Evolutionary conservation across 1,284 basidiomycete genomes (phyloP).

Genomic region (Puccinia brachypodii): DNA sequence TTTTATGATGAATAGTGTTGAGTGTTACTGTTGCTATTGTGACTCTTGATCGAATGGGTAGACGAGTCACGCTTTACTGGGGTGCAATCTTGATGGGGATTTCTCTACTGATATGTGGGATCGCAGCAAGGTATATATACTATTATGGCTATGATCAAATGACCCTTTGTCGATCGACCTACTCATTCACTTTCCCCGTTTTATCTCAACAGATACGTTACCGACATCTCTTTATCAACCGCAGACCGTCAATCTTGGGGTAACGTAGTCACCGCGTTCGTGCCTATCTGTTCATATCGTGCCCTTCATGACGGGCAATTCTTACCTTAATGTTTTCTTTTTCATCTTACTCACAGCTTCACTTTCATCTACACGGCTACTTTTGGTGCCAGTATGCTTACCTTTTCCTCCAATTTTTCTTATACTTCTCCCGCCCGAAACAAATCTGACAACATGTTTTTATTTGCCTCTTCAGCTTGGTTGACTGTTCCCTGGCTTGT

Average conservation of each 20-base stretch:
- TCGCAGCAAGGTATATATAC: slow-evolving; percentile 30
- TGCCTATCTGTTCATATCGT: neutral
- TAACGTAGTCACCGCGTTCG: slow-evolving; percentile 35
- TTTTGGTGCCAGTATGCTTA: slow-evolving; percentile 39
- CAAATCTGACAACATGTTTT: neutral
- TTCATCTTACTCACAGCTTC: neutral
- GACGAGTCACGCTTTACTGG: slow-evolving; percentile 50
- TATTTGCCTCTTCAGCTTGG: slow-evolving; percentile 29
- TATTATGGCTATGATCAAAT: neutral
- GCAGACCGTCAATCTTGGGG: slow-evolving; percentile 25
- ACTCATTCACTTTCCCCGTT: neutral
- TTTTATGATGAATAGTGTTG: slow-evolving; percentile 34
- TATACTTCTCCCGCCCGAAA: too few species aligned
- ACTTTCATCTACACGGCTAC: slow-evolving; percentile 48
- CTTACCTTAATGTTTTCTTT: neutral
- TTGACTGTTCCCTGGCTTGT: slow-evolving; percentile 48
- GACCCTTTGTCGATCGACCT: neutral
- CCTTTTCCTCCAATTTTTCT: neutral
- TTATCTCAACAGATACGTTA: slow-evolving; percentile 7
- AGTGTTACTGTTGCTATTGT: slow-evolving; percentile 53
- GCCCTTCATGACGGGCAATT: neutral
- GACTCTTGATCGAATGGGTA: slow-evolving; percentile 56
- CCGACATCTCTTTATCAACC: neutral
- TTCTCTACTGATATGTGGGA: slow-evolving; percentile 53
- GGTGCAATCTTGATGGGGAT: slow-evolving; percentile 53